phyloP scores from a whole-genome alignment of 495 filamentous ascomycete genomes.

The Aspergillus bridgeri region DNA sequence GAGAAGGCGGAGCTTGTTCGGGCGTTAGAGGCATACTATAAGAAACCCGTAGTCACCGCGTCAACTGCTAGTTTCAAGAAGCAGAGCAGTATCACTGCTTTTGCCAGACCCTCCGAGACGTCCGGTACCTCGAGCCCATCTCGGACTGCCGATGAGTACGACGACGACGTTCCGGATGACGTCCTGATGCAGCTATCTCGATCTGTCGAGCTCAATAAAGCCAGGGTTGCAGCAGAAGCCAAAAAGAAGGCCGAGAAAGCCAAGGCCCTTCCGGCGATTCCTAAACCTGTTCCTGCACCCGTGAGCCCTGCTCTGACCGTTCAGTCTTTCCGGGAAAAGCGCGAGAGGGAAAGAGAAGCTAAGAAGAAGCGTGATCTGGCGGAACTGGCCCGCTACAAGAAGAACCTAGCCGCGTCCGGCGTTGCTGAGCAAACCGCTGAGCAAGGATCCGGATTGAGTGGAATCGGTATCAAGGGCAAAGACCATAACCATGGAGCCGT shows the following conservation, averaged over 20 bases:
- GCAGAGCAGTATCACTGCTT: slow-evolving; percentile 66
- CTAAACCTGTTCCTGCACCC: slow-evolving; percentile 32
- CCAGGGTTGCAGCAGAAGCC: slow-evolving; percentile 34
- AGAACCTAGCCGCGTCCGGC: slow-evolving; percentile 46
- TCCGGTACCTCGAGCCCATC: slow-evolving; percentile 31
- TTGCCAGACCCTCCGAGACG: slow-evolving; percentile 44
- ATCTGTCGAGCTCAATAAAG: slow-evolving; percentile 49
- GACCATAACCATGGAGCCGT: slow-evolving; percentile 72
- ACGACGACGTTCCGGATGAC: slow-evolving; percentile 40
- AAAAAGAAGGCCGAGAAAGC: slow-evolving; percentile 33
- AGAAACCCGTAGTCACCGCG: slow-evolving; percentile 47
- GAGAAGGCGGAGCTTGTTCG: slow-evolving; percentile 80
- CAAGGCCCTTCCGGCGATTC: slow-evolving; percentile 34
- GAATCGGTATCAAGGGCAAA: slow-evolving; percentile 75
- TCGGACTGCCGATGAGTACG: slow-evolving; percentile 42
- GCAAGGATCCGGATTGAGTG: slow-evolving; percentile 73
- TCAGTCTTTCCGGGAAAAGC: slow-evolving; percentile 61
- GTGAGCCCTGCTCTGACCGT: slow-evolving; percentile 36
- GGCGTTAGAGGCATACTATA: slow-evolving; percentile 73
- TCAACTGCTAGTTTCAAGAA: slow-evolving; percentile 52
- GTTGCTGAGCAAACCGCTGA: slow-evolving; percentile 58
- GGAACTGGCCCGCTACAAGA: slow-evolving; percentile 62
- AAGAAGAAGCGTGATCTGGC: slow-evolving; percentile 68
- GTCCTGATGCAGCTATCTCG: slow-evolving; percentile 43
- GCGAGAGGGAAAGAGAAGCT: slow-evolving; percentile 68